Percentiles rank a stretch among this genome's conserved stretches.
These are phyloP conservation scores for Quercus aquifolioides DNA, from an alignment of 306 rosid species.

Conservation along the genomic window DNA sequence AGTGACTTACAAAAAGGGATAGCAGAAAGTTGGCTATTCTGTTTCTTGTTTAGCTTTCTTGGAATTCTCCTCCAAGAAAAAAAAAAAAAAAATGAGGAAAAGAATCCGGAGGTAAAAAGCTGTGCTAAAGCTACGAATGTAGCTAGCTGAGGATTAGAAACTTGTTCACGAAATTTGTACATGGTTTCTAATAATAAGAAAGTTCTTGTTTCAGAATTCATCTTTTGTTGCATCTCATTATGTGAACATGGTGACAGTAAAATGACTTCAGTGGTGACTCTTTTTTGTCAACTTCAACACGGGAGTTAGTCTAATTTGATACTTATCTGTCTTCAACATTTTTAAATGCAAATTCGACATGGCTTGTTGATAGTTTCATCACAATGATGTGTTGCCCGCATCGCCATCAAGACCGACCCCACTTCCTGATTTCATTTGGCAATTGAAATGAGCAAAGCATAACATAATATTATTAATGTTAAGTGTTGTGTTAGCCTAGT, in stretches of 20 bases:
- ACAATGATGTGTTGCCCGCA: too few species aligned
- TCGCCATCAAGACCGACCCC: too few species aligned
- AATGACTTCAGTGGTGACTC: neutral
- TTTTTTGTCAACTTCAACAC: neutral
- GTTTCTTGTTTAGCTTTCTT: neutral
- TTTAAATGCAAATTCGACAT: too few species aligned
- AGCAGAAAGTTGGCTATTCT: neutral
- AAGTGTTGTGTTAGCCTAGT: too few species aligned
- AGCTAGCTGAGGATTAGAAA: neutral
- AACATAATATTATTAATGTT: too few species aligned
- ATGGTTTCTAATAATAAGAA: neutral
- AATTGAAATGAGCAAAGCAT: too few species aligned
- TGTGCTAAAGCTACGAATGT: neutral
- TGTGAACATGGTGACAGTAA: neutral
- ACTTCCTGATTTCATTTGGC: too few species aligned
- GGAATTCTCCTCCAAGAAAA: neutral
- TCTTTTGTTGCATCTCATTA: neutral
- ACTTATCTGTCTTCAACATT: neutral
- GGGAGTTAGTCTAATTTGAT: neutral
- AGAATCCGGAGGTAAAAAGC: neutral
- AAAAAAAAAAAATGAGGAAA: neutral
- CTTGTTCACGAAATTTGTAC: neutral
- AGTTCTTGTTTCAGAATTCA: neutral
- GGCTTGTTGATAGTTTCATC: too few species aligned
- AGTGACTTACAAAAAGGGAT: neutral